phyloP scores from a whole-genome alignment of 345 rosid genomes.

The Citrus hindsii region DNA sequence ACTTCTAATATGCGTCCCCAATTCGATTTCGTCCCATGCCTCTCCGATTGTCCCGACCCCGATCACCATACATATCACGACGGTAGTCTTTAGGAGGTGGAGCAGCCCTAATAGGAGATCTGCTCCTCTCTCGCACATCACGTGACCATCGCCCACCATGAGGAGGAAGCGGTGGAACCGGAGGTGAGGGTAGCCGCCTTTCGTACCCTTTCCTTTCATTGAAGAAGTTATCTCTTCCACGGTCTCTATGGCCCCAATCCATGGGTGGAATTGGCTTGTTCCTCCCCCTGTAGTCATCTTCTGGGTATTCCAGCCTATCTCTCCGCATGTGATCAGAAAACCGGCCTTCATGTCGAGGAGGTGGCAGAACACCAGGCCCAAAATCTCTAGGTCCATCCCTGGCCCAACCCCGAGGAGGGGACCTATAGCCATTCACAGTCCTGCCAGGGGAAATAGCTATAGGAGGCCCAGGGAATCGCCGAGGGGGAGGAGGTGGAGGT shows the following conservation, averaged over 20 bases:
- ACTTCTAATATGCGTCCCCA: constrained; percentile 39
- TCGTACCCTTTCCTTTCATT: constrained; percentile 56
- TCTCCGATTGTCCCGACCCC: constrained; percentile 55
- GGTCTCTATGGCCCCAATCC: constrained; percentile 60
- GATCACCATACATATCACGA: constrained; percentile 49
- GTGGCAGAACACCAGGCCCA: constrained; percentile 45
- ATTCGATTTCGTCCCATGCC: constrained; percentile 48
- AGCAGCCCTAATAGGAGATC: constrained; percentile 60
- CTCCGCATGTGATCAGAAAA: constrained; percentile 53
- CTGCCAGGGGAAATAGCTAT: constrained; percentile 60
- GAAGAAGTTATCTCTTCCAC: constrained; percentile 48
- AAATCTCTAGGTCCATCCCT: constrained; percentile 64
- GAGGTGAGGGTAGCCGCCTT: constrained; percentile 48
- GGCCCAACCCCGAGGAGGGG: constrained; percentile 71
- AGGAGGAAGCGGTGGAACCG: constrained; percentile 31
- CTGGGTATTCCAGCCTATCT: constrained; percentile 51
- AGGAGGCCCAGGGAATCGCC: constrained; percentile 62
- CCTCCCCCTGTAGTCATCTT: constrained; percentile 56
- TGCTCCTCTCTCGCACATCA: constrained; percentile 70
- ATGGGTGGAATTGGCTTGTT: constrained; percentile 46
- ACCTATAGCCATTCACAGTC: constrained; percentile 58
- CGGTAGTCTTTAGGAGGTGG: constrained; percentile 47
- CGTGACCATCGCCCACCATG: constrained; percentile 62
- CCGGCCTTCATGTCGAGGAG: constrained; percentile 61
- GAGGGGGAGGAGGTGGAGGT: constrained; percentile 39